phyloP scores from a whole-genome alignment of 257 asterid genomes.

The Misopates orontium region DNA sequence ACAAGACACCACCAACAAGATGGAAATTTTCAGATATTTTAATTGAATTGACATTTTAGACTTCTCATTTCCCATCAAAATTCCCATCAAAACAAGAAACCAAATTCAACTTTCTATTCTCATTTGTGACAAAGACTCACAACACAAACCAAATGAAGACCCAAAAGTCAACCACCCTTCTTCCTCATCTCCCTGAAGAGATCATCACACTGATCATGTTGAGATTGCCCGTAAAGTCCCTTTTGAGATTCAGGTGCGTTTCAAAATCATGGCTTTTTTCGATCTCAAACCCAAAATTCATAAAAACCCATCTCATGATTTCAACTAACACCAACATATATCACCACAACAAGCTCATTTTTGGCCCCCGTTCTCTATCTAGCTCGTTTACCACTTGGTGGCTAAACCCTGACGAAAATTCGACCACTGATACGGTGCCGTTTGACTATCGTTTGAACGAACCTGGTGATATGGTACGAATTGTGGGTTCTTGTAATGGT shows the following conservation, averaged over 20 bases:
- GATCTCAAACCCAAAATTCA: neutral
- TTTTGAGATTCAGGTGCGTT: neutral
- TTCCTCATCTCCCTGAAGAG: neutral
- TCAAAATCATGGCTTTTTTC: neutral
- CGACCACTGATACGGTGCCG: neutral
- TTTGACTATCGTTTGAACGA: neutral
- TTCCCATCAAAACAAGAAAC: no score
- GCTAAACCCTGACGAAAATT: neutral
- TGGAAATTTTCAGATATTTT: no score
- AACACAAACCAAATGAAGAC: no score
- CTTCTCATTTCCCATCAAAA: no score
- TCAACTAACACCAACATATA: neutral
- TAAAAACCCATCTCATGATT: neutral
- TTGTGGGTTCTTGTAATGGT: conserved; percentile 1
- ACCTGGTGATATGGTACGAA: neutral
- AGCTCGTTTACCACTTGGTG: neutral
- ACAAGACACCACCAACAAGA: no score
- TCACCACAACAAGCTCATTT: neutral
- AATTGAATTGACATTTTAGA: no score
- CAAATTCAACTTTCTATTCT: no score
- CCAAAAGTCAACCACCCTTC: no score
- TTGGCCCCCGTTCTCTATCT: neutral
- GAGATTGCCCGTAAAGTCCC: neutral
- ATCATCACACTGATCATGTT: neutral
- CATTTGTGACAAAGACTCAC: no score